A percentile compares a stretch with the other conserved stretches of the same genome.
Evolutionary conservation across 495 filamentous ascomycete species (phyloP).

Genomic region (Oleoguttula mirabilis): DNA sequence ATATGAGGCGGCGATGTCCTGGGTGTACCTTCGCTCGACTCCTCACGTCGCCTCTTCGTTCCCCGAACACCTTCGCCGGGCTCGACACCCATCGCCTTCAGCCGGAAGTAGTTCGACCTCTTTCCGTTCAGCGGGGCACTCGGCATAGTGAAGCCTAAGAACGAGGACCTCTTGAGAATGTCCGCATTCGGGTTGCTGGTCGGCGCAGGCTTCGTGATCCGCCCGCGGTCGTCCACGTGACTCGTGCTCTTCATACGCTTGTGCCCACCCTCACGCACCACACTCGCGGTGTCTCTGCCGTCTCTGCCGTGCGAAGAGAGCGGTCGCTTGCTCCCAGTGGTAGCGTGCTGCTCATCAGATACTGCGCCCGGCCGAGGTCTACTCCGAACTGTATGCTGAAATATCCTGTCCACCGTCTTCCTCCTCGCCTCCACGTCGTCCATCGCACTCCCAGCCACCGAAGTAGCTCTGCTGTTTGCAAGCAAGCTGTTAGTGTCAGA

Average conservation of each 20-base stretch:
- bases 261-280: neutral
- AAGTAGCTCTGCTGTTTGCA: no score
- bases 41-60: constrained; percentile 1
- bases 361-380: no score
- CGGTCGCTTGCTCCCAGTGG: constrained; percentile 5
- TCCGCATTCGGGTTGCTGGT: constrained; percentile 2
- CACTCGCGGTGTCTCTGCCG: neutral
- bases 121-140: constrained; percentile 23
- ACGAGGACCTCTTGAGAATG: constrained; percentile 13
- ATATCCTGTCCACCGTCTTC: no score
- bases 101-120: constrained; percentile 33
- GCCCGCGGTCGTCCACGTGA: constrained; percentile 15
- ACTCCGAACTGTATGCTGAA: no score
- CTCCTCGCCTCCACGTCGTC: no score
- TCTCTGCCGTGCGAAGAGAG: constrained; percentile 8
- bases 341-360: neutral
- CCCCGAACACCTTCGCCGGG: constrained; percentile 9
- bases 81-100: constrained; percentile 35
- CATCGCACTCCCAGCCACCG: no score
- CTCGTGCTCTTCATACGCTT: constrained; percentile 16
- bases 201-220: constrained; percentile 9
- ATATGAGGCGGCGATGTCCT: neutral
- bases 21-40: neutral
- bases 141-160: constrained; percentile 8
- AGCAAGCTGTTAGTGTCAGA: neutral